These are phyloP conservation scores for Saccharomycopsis phalli DNA, from an alignment of 1,139 yeast species.

Conservation along the genomic window DNA sequence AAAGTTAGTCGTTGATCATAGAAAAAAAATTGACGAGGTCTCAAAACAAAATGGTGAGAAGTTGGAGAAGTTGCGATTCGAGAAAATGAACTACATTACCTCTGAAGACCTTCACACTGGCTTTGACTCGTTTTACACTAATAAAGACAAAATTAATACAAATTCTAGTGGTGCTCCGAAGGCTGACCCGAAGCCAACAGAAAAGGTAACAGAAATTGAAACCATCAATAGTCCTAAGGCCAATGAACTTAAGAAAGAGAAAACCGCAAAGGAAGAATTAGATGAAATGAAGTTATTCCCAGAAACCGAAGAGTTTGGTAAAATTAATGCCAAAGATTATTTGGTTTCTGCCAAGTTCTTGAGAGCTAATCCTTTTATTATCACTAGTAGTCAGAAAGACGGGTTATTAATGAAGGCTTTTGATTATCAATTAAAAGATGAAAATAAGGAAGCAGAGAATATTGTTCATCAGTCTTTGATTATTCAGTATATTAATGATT, in stretches of 20 bases:
- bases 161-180: conserved; percentile 19
- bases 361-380: conserved; percentile 54
- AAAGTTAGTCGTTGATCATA: conserved; percentile 46
- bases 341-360: conserved; percentile 43
- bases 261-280: conserved; percentile 17
- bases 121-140: conserved; percentile 78
- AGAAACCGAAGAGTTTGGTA: conserved; percentile 59
- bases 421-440: conserved; percentile 63
- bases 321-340: conserved; percentile 42
- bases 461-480: conserved; percentile 74
- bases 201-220: conserved; percentile 27
- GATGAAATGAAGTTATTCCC: conserved; percentile 42
- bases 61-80: conserved; percentile 57
- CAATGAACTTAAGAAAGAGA: conserved; percentile 19
- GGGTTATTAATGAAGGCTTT: conserved; percentile 90
- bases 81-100: conserved; percentile 67
- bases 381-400: conserved; percentile 81
- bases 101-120: conserved; percentile 94
- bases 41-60: conserved; percentile 51
- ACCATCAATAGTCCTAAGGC: conserved; percentile 27
- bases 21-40: conserved; percentile 59
- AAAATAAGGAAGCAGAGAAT: conserved; percentile 44
- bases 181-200: conserved; percentile 13
- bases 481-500: conserved; percentile 61
- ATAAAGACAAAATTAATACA: conserved; percentile 32